These are phyloP conservation scores for Chytriomyces sp. DNA, from an alignment of 192 early-diverging fungal genomes.

Conservation along the genomic window DNA sequence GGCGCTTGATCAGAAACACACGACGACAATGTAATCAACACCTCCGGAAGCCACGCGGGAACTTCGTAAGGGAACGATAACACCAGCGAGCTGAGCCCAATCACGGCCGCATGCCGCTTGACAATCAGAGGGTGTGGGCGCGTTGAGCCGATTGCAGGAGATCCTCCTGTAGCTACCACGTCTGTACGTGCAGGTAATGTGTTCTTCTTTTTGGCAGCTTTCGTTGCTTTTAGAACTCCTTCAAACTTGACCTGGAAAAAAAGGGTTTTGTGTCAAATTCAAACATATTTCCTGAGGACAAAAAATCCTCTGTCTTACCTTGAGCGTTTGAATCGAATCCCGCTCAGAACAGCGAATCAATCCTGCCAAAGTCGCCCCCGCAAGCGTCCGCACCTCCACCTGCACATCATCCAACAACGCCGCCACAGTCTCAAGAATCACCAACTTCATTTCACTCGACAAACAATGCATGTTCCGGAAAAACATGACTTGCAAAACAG, in stretches of 20 bases:
- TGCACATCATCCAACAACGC: conserved; percentile 80
- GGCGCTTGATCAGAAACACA: conserved; percentile 86
- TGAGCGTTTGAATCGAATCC: conserved; percentile 63
- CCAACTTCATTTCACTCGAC: conserved; percentile 56
- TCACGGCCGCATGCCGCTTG: conserved; percentile 83
- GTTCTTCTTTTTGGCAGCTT: conserved; percentile 31
- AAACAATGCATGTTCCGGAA: conserved; percentile 84
- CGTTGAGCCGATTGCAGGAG: not conserved
- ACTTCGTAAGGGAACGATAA: conserved; percentile 94
- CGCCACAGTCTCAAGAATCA: conserved; percentile 73
- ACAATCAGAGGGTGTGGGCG: conserved; percentile 52
- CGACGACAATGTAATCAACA: conserved; percentile 75
- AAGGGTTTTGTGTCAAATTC: not conserved
- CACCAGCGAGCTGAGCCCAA: conserved; percentile 86
- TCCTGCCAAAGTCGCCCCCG: conserved; percentile 75
- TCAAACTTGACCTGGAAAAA: conserved; percentile 30
- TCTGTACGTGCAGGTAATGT: conserved; percentile 25
- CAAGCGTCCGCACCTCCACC: conserved; percentile 82
- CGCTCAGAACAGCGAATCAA: conserved; percentile 78
- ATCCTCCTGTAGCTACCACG: not conserved
- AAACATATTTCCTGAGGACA: not conserved
- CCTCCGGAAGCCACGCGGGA: conserved; percentile 86
- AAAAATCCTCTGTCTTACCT: conserved; percentile 35
- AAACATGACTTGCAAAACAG: conserved; percentile 83
- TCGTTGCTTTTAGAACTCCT: conserved; percentile 19